These are phyloP conservation scores for Lachnellula arida DNA, from an alignment of 2,329 filamentous ascomycete species.

Conservation along the genomic window DNA sequence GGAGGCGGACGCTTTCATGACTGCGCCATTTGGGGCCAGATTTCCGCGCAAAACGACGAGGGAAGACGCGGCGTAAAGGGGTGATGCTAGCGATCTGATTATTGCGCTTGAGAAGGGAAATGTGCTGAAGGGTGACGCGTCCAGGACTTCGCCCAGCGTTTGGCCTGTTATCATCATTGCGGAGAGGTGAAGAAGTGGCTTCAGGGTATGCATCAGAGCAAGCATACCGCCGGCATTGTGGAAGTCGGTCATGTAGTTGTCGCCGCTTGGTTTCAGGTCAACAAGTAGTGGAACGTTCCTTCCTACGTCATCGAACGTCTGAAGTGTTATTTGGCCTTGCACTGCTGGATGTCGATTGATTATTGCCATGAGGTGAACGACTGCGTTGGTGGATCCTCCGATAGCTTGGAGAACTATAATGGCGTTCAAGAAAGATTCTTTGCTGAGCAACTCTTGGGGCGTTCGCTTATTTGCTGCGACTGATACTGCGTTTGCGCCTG, in stretches of 20 bases:
- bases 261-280: constrained; percentile 49
- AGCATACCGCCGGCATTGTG: constrained; percentile 49
- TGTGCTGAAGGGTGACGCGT: constrained; percentile 37
- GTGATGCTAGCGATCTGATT: constrained; percentile 40
- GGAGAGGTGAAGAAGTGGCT: constrained; percentile 41
- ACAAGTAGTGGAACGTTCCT: constrained; percentile 42
- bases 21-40: constrained; percentile 43
- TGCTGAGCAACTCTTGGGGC: constrained; percentile 41
- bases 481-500: constrained; percentile 44
- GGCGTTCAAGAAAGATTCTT: constrained; percentile 45
- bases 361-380: constrained; percentile 41
- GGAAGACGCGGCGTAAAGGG: constrained; percentile 41
- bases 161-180: constrained; percentile 43
- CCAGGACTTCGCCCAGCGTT: constrained; percentile 42
- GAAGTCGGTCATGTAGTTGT: constrained; percentile 52
- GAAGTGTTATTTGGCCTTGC: constrained; percentile 40
- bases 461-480: constrained; percentile 36
- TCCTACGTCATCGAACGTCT: constrained; percentile 45
- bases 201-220: constrained; percentile 41
- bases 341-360: constrained; percentile 45
- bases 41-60: constrained; percentile 44
- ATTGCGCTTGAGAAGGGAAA: constrained; percentile 39
- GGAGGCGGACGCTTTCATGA: constrained; percentile 47
- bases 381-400: constrained; percentile 40
- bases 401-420: constrained; percentile 42